Percentiles rank a stretch among this genome's conserved stretches.
Evolutionary conservation across 164 flowering plant species (phyloP).

Genomic region (Macadamia tetraphylla): DNA sequence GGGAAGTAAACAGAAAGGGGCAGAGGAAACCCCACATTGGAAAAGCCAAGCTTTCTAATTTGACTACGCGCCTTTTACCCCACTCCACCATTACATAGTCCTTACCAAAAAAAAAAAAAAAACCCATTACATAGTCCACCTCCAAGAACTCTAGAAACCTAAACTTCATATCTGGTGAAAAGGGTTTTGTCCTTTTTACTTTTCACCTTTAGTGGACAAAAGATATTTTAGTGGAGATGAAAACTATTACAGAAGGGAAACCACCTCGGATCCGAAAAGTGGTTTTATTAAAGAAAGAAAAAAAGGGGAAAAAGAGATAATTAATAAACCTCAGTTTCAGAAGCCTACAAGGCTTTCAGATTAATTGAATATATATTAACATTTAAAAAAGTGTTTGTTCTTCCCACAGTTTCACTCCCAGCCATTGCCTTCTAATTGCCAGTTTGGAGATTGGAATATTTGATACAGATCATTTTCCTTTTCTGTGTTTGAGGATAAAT

Average conservation of each 20-base stretch:
- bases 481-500: no score
- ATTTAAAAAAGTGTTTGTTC: conserved; percentile 14
- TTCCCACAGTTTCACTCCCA: conserved; percentile 13
- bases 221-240: conserved; percentile 17
- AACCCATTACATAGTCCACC: no score
- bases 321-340: conserved; percentile 9
- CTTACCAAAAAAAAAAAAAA: no score
- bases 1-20: no score
- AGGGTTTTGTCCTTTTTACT: conserved; percentile 28
- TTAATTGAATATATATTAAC: conserved; percentile 6
- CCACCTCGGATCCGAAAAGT: conserved; percentile 34
- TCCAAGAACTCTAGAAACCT: conserved; percentile 9
- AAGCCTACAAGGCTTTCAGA: conserved; percentile 1
- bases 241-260: conserved; percentile 14
- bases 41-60: no score
- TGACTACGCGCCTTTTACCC: not conserved
- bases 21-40: no score
- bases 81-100: not conserved
- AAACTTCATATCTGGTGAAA: conserved; percentile 12
- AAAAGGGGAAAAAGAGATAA: conserved; percentile 7
- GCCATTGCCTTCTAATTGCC: no score
- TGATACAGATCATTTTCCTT: no score
- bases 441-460: no score
- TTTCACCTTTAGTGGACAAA: conserved; percentile 19
- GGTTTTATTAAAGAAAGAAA: conserved; percentile 10